These are phyloP conservation scores for Kregervanrija delftensis DNA, from an alignment of 805 yeast genomes.

Conservation along the genomic window DNA sequence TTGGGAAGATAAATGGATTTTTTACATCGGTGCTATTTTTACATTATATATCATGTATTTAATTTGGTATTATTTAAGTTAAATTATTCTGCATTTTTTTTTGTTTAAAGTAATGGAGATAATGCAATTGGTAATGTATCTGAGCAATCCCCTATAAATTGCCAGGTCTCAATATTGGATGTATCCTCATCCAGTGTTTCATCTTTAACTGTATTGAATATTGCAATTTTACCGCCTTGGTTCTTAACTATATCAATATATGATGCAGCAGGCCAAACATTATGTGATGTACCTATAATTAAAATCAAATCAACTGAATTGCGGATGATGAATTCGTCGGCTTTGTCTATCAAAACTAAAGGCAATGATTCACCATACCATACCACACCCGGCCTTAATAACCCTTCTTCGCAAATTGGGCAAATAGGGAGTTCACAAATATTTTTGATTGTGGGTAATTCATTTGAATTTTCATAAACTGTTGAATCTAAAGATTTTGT, in stretches of 20 bases:
- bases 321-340: slow-evolving; percentile 61
- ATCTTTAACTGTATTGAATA: slow-evolving; percentile 68
- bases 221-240: slow-evolving; percentile 77
- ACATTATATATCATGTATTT: slow-evolving; percentile 62
- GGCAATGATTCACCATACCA: slow-evolving; percentile 95
- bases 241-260: slow-evolving; percentile 70
- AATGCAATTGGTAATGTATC: slow-evolving; percentile 60
- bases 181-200: slow-evolving; percentile 34
- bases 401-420: slow-evolving; percentile 61
- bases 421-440: slow-evolving; percentile 59
- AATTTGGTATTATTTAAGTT: slow-evolving; percentile 60
- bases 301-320: slow-evolving; percentile 61
- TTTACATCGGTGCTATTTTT: slow-evolving; percentile 64
- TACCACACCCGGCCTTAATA: slow-evolving; percentile 82
- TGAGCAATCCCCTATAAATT: slow-evolving; percentile 76
- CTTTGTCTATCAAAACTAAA: slow-evolving; percentile 49
- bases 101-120: slow-evolving; percentile 34
- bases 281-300: slow-evolving; percentile 80
- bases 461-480: slow-evolving; percentile 7
- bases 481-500: slow-evolving; percentile 28
- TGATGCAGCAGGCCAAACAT: slow-evolving; percentile 89
- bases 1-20: slow-evolving; percentile 78
- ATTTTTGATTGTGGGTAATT: slow-evolving; percentile 35
- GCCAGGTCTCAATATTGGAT: slow-evolving; percentile 45
- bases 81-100: slow-evolving; percentile 5